phyloP scores from a whole-genome alignment of 2,329 filamentous ascomycete genomes.

The Tetracladium maxilliforme region DNA sequence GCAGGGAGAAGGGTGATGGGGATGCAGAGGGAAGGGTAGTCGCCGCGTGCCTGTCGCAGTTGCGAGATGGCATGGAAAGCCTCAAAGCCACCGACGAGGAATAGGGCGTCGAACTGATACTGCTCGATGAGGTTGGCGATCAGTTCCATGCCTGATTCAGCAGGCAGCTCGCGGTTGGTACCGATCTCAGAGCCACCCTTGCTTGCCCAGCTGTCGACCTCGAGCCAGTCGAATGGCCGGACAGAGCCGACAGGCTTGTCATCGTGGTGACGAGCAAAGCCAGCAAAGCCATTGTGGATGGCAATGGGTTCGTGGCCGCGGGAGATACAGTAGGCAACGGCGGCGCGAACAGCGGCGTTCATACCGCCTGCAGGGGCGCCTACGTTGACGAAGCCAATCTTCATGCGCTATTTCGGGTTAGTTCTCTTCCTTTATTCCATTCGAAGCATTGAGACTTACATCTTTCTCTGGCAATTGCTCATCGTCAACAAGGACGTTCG shows the following conservation, averaged over 20 bases:
- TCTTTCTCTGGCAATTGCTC: slow-evolving; percentile 55
- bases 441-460: slow-evolving; percentile 26
- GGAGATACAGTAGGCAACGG: slow-evolving; percentile 81
- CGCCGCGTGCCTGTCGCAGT: slow-evolving; percentile 62
- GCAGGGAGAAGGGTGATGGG: slow-evolving; percentile 84
- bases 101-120: slow-evolving; percentile 82
- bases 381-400: slow-evolving; percentile 90
- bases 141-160: slow-evolving; percentile 67
- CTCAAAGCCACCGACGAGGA: slow-evolving; percentile 90
- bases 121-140: slow-evolving; percentile 73
- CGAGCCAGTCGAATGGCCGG: slow-evolving; percentile 77
- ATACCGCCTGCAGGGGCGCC: slow-evolving; percentile 94
- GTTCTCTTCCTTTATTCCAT: not conserved
- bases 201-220: slow-evolving; percentile 90
- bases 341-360: slow-evolving; percentile 90
- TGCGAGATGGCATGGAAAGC: slow-evolving; percentile 87
- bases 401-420: slow-evolving; percentile 50
- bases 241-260: slow-evolving; percentile 75
- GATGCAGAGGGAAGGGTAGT: slow-evolving; percentile 79
- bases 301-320: slow-evolving; percentile 87
- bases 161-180: slow-evolving; percentile 86
- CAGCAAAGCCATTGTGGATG: slow-evolving; percentile 94
- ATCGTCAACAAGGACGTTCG: slow-evolving; percentile 55
- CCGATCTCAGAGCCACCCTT: slow-evolving; percentile 96
- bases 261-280: slow-evolving; percentile 77